phyloP scores from a whole-genome alignment of 2,329 filamentous ascomycete genomes.

The Xylariaceae sp. region DNA sequence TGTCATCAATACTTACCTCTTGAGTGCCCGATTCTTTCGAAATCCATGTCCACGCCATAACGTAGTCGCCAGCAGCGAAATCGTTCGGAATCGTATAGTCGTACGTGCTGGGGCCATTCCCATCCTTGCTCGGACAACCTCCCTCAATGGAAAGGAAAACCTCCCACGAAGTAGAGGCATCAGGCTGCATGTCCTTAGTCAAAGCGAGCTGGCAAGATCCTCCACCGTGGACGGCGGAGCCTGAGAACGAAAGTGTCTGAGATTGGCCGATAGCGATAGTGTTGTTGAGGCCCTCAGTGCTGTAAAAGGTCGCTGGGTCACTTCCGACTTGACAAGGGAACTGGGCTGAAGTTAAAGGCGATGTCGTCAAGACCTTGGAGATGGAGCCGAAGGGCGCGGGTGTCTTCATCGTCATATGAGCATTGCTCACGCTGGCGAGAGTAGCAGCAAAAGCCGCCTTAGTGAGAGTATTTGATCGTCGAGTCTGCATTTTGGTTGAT shows the following conservation, averaged over 20 bases:
- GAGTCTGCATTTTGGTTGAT: slow-evolving; percentile 39
- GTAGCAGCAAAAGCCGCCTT: slow-evolving; percentile 44
- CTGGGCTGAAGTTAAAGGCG: slow-evolving; percentile 52
- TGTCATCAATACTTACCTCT: no score
- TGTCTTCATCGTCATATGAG: slow-evolving; percentile 61
- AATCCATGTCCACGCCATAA: slow-evolving; percentile 72
- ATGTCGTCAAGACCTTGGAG: slow-evolving; percentile 43
- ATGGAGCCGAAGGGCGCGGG: slow-evolving; percentile 51
- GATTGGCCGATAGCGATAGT: slow-evolving; percentile 37
- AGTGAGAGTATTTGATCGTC: slow-evolving; percentile 24
- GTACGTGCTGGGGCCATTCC: slow-evolving; percentile 42
- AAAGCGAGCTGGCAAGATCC: slow-evolving; percentile 71
- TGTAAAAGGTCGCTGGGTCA: slow-evolving; percentile 28
- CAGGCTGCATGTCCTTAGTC: slow-evolving; percentile 52
- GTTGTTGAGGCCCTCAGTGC: slow-evolving; percentile 39
- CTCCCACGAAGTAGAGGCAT: slow-evolving; percentile 52
- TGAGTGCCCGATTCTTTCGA: slow-evolving; percentile 51
- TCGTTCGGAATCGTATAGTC: slow-evolving; percentile 57
- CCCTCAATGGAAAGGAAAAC: slow-evolving; percentile 68
- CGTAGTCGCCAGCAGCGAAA: slow-evolving; percentile 59
- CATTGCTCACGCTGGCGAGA: slow-evolving; percentile 44
- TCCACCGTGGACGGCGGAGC: slow-evolving; percentile 65
- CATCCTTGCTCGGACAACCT: slow-evolving; percentile 56
- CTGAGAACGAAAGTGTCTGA: slow-evolving; percentile 53
- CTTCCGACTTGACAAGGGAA: slow-evolving; percentile 62